Evolutionary conservation across 2,329 filamentous ascomycete species (phyloP), one percentile per base, ranked within the genome.

Genomic region (Metarhizium guizhouense): DNA sequence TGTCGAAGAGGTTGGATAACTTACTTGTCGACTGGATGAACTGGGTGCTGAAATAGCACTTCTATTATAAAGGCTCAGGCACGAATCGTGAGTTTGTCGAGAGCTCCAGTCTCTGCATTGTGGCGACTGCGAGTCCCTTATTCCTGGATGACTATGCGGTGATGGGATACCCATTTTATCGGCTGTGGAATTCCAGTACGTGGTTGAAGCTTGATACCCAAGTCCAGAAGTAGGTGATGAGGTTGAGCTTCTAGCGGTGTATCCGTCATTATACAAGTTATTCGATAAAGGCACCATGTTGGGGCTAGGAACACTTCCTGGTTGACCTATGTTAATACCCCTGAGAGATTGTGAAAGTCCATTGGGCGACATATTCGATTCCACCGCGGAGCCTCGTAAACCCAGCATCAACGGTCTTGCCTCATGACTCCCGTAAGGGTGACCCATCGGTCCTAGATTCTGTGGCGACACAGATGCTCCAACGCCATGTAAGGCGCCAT

Each of bases 331-430:
- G 2, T 81, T 81, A 61, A 89, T 83, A 60, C 77, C 77, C 10
- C 84, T 82, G 68, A 88, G 87, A 0, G 81, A 82, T 30, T 86
- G 84, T 59, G 81, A 87, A 30, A 90, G 76, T 11, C 82, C 83
- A 0, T 83, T 82, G 1, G 85, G 80, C 11, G 86, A 87, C 61
- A 86, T 75, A 63, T 87, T 84, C 25, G 85, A 81, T n/a, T 84
- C 82, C 11, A 79, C 77, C 7, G 85, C 81, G 32, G 77, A 72
- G 61, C 85, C 79, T 58, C 86, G 77, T 59, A 87, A 79, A 62
- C 90, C 86, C 29, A 89, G 77, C 71, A 87, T 83, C 59, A 90
- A 67, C 2, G 86, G 84, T 36, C 85, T 78, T 72, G 85, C 81
- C 71, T 85, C 82, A 56, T 82, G 82, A 58, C 83, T 79, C 6